A percentile compares a stretch with the other conserved stretches of the same genome.
Evolutionary conservation across 1,284 basidiomycete genomes (phyloP).

Genomic region (Sporisorium iseilematis-ciliati): DNA sequence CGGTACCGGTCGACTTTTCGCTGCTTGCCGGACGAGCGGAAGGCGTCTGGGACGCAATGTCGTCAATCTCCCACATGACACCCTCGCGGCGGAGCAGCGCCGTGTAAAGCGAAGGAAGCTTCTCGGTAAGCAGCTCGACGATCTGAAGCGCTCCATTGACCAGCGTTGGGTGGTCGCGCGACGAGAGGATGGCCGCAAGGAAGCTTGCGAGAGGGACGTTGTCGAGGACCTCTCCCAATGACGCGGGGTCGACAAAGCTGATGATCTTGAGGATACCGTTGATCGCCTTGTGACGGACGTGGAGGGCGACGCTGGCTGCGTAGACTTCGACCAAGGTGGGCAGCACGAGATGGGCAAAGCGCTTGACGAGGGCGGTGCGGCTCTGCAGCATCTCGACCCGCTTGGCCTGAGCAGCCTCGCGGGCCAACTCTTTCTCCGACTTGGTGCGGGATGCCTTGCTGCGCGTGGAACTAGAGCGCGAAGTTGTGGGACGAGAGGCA

Average conservation of each 20-base stretch:
- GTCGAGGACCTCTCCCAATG: slow-evolving; percentile 55
- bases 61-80: slow-evolving; percentile 66
- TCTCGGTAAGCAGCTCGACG: slow-evolving; percentile 64
- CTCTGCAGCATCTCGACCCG: slow-evolving; percentile 61
- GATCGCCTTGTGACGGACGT: slow-evolving; percentile 60
- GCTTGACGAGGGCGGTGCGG: slow-evolving; percentile 57
- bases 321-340: slow-evolving; percentile 66
- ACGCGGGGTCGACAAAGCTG: slow-evolving; percentile 61
- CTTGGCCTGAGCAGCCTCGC: slow-evolving; percentile 55
- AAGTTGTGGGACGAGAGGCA: slow-evolving; percentile 15
- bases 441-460: slow-evolving; percentile 34
- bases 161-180: slow-evolving; percentile 54
- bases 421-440: slow-evolving; percentile 52
- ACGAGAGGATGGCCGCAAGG: slow-evolving; percentile 62
- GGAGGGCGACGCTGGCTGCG: slow-evolving; percentile 62
- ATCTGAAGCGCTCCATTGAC: slow-evolving; percentile 65
- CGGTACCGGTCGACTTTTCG: slow-evolving; percentile 83
- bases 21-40: slow-evolving; percentile 75
- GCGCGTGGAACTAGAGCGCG: slow-evolving; percentile 25
- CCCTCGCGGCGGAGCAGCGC: slow-evolving; percentile 63
- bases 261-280: slow-evolving; percentile 64
- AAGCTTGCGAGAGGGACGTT: slow-evolving; percentile 67
- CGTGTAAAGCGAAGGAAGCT: slow-evolving; percentile 62
- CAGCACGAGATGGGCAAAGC: slow-evolving; percentile 65
- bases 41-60: slow-evolving; percentile 57